Percentiles rank a stretch among this genome's conserved stretches.
phyloP scores from a whole-genome alignment of 2,329 filamentous ascomycete genomes.

The Alternaria sp. region DNA sequence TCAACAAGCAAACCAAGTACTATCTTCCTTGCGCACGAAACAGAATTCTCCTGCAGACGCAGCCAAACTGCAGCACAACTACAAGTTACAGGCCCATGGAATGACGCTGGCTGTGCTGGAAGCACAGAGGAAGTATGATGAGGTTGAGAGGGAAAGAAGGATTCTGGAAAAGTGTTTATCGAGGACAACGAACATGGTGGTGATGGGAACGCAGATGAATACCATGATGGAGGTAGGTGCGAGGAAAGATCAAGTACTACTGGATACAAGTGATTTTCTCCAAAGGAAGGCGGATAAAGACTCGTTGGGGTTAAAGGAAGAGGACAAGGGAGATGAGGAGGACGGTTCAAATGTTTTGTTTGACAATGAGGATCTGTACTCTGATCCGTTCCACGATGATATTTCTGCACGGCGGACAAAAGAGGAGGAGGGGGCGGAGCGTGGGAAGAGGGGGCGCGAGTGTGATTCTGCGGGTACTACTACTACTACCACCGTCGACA shows the following conservation, averaged over 20 bases:
- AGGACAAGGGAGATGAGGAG: background rate
- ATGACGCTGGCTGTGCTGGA: background rate
- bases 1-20: background rate
- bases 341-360: background rate
- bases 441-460: too few relatives aligned
- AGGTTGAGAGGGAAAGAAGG: background rate
- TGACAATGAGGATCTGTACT: background rate
- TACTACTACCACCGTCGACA: background rate
- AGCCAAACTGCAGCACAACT: background rate
- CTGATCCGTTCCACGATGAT: background rate
- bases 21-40: background rate
- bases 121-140: background rate
- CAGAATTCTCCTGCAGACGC: background rate
- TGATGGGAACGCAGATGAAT: too few relatives aligned
- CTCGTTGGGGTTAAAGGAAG: background rate
- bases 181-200: background rate
- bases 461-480: too few relatives aligned
- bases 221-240: background rate
- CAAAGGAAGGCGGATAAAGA: background rate
- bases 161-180: background rate
- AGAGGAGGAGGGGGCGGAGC: background rate
- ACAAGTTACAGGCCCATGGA: background rate
- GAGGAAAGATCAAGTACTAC: background rate
- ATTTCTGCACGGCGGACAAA: background rate
- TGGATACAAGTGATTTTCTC: background rate